Base-by-base conservation (phyloP, 2,329 filamentous ascomycete genomes). In the Talaromyces pinophilus region DNA sequence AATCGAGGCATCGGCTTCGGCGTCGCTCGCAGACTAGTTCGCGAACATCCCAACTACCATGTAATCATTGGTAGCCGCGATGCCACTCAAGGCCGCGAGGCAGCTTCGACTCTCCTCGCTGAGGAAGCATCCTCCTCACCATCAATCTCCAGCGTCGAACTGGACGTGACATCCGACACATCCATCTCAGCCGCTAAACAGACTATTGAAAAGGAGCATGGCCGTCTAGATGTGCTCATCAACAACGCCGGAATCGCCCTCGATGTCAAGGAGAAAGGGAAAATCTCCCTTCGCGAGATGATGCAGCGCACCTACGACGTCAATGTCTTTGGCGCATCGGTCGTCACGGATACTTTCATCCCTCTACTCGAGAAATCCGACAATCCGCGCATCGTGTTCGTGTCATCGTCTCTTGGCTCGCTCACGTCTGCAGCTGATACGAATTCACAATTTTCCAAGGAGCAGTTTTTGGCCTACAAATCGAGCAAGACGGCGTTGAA, bases 401-500 rank as follows among this genome's bases (percentile, higher is more conserved):
- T 73, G 8, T 71, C 70, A 17, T 74, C 72, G 13, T 66, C 68
- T 38, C 65, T 73, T 1, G 74, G 73, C 1, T 71, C 68, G 4
- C 60, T 77, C 19, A 66, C 65, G 2, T 22, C 66, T 2, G 69
- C 72, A 0, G 59, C 65, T 4, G 69, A 74, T 40, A 42, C 67
- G 3, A 48, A 64, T 19, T 67, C 67, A 13, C 62, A 62, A 2
- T 69, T 67, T 8, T 71, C 68, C 22, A 70, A 59, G 1, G 35
- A 70, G 17, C 69, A 59, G 0, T 70, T 69, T 54, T 65, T 70
- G 3, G 62, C 78, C 5, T 82, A 82, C 63, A 74, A 72, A 3
- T 79, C 80, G 65, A 80, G 77, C 59, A 83, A 82, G 69, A 77
- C 80, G 5, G 80, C 78, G 15, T 63, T 81, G 73, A 82, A 82